phyloP scores from a whole-genome alignment of 768 basidiomycete species.

The Tricholoma matsutake region DNA sequence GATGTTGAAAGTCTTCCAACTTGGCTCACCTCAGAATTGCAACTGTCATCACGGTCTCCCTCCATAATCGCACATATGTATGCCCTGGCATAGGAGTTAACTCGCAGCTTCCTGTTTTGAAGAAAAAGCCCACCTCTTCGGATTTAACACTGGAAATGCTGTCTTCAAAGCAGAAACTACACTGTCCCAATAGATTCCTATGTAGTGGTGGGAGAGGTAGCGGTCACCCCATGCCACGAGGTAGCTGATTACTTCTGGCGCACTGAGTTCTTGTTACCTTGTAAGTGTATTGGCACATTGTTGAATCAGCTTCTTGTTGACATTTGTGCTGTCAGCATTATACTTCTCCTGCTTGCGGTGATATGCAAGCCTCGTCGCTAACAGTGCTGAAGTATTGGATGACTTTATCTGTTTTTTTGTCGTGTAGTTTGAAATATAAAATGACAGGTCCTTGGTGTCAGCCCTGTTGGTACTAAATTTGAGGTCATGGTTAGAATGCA shows the following conservation, averaged over 20 bases:
- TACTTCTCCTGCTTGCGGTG: conserved; percentile 13
- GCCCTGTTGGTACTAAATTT: conserved; percentile 17
- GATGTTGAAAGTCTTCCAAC: background rate
- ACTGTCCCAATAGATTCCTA: conserved; percentile 30
- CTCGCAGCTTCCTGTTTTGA: background rate
- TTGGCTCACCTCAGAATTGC: background rate
- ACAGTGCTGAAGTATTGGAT: conserved; percentile 35
- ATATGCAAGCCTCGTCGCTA: conserved; percentile 30
- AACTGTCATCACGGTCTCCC: background rate
- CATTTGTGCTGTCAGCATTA: conserved; percentile 8
- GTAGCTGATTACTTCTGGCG: conserved; percentile 34
- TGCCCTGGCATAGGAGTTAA: background rate
- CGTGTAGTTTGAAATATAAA: background rate
- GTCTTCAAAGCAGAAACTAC: conserved; percentile 9
- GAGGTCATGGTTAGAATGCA: conserved; percentile 35
- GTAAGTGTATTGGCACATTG: conserved; percentile 31
- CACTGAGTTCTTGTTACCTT: conserved; percentile 36
- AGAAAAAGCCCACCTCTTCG: background rate
- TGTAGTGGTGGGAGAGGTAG: conserved; percentile 35
- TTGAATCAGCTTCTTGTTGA: conserved; percentile 28
- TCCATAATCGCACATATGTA: background rate
- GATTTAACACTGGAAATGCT: conserved; percentile 7
- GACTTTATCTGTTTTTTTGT: conserved; percentile 37
- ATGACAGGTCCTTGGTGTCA: background rate
- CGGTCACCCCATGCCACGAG: conserved; percentile 42